Percentiles rank a stretch among this genome's conserved stretches.
Conservation (phyloP, 1,284 basidiomycete genomes). For the Chalciporus sp. region DNA sequence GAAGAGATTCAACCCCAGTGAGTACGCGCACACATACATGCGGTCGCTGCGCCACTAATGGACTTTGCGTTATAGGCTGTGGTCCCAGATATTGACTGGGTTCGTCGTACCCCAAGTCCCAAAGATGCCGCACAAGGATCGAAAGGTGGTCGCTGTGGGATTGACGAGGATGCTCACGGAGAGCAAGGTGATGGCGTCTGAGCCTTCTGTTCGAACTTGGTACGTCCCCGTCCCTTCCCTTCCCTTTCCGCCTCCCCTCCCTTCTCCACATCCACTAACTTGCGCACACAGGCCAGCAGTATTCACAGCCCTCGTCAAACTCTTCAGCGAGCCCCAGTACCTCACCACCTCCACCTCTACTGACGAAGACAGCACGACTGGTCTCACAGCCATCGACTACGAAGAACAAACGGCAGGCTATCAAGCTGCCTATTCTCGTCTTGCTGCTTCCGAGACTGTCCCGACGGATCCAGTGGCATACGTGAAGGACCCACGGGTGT, state of each 20-base stretch:
- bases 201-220: slow-evolving; percentile 71
- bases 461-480: slow-evolving; percentile 63
- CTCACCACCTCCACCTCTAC: slow-evolving; percentile 51
- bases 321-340: slow-evolving; percentile 77
- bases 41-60: slow-evolving; percentile 1
- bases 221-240: slow-evolving; percentile 37
- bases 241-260: background rate
- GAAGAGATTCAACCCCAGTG: slow-evolving; percentile 89
- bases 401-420: slow-evolving; percentile 91
- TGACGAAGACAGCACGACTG: slow-evolving; percentile 53
- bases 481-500: slow-evolving; percentile 57
- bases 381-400: slow-evolving; percentile 79
- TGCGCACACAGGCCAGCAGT: slow-evolving; percentile 54
- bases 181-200: slow-evolving; percentile 67
- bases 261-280: background rate
- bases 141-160: slow-evolving; percentile 87
- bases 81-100: slow-evolving; percentile 79
- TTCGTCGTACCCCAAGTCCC: slow-evolving; percentile 84
- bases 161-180: slow-evolving; percentile 79
- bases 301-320: slow-evolving; percentile 75
- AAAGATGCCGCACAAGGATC: slow-evolving; percentile 79
- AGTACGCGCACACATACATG: slow-evolving; percentile 28
- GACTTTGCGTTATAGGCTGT: slow-evolving; percentile 58
- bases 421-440: slow-evolving; percentile 89
- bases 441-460: slow-evolving; percentile 75